phyloP scores from a whole-genome alignment of 495 filamentous ascomycete genomes.

The Aspergillus steynii region DNA sequence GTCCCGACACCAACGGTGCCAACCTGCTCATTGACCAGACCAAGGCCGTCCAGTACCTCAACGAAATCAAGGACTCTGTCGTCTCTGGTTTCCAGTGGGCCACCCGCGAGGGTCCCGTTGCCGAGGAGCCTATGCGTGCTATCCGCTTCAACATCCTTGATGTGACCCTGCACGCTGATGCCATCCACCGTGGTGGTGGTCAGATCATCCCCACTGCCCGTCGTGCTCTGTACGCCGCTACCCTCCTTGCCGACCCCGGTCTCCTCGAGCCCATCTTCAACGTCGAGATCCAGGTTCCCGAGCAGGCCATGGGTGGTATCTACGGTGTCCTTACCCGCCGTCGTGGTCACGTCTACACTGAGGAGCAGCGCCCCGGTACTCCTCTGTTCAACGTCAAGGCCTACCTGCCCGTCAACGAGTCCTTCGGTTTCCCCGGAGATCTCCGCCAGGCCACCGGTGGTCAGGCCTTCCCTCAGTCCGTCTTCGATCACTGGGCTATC shows the following conservation, averaged over 20 bases:
- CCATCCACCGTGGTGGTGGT: conserved; percentile 98
- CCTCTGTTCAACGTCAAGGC: conserved; percentile 99
- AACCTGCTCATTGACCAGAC: conserved; percentile 99
- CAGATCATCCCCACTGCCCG: conserved; percentile 98
- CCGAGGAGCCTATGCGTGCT: conserved; percentile 96
- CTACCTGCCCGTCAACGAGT: conserved; percentile 99
- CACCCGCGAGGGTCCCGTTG: conserved; percentile 93
- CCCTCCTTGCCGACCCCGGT: conserved; percentile 85
- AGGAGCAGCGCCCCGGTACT: conserved; percentile 97
- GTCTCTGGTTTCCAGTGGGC: conserved; percentile 99
- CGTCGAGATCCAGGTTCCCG: conserved; percentile 98
- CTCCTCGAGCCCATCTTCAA: conserved; percentile 97
- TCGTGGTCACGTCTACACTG: conserved; percentile 97
- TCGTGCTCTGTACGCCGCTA: conserved; percentile 92
- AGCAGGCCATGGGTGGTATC: conserved; percentile 99
- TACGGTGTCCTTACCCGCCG: conserved; percentile 98
- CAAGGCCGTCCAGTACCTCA: conserved; percentile 99
- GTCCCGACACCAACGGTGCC: conserved; percentile 95
- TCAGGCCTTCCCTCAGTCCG: conserved; percentile 97
- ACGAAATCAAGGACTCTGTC: conserved; percentile 99
- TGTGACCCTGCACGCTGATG: conserved; percentile 99
- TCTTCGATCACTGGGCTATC: conserved; percentile 98
- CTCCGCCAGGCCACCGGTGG: conserved; percentile 90
- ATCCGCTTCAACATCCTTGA: conserved; percentile 99
- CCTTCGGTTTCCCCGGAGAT: conserved; percentile 98